Conservation (phyloP, 2,329 filamentous ascomycete genomes). For the Diplocarpon rosae region DNA sequence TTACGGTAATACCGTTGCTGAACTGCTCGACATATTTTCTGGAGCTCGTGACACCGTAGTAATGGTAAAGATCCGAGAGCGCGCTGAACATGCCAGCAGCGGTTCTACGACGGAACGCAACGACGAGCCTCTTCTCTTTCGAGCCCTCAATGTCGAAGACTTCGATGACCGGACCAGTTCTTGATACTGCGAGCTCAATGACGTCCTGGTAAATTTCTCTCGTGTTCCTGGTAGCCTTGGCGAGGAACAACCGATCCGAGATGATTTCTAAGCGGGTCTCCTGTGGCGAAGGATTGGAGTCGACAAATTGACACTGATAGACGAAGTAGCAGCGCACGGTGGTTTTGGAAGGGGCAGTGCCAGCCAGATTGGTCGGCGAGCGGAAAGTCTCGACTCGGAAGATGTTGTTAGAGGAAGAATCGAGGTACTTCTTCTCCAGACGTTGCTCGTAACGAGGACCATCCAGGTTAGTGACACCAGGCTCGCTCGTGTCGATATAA, state of each 20-base stretch:
- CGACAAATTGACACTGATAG: conserved; percentile 86
- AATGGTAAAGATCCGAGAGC: conserved; percentile 92
- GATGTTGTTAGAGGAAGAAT: conserved; percentile 57
- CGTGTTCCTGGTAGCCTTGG: conserved; percentile 92
- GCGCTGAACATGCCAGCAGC: conserved; percentile 91
- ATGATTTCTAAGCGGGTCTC: conserved; percentile 89
- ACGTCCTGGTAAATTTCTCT: conserved; percentile 93
- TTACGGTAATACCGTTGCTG: conserved; percentile 94
- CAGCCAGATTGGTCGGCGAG: conserved; percentile 70
- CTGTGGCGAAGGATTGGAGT: conserved; percentile 58
- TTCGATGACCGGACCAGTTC: conserved; percentile 92
- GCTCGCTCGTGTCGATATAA: conserved; percentile 95
- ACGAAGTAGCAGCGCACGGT: conserved; percentile 97
- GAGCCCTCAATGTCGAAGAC: conserved; percentile 91
- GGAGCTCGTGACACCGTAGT: conserved; percentile 93
- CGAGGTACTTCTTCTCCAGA: conserved; percentile 91
- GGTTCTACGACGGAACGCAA: conserved; percentile 89
- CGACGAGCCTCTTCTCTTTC: conserved; percentile 84
- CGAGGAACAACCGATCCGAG: conserved; percentile 85
- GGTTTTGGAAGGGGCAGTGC: conserved; percentile 54
- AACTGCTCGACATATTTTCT: conserved; percentile 98
- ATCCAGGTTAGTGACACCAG: conserved; percentile 62
- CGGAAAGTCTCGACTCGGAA: conserved; percentile 98
- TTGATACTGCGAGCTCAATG: conserved; percentile 70
- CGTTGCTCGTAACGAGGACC: conserved; percentile 91